Percentiles rank a stretch among this genome's conserved stretches.
These are phyloP conservation scores for Bipolaris oryzae DNA, from an alignment of 2,329 filamentous ascomycete genomes.

Conservation along the genomic window DNA sequence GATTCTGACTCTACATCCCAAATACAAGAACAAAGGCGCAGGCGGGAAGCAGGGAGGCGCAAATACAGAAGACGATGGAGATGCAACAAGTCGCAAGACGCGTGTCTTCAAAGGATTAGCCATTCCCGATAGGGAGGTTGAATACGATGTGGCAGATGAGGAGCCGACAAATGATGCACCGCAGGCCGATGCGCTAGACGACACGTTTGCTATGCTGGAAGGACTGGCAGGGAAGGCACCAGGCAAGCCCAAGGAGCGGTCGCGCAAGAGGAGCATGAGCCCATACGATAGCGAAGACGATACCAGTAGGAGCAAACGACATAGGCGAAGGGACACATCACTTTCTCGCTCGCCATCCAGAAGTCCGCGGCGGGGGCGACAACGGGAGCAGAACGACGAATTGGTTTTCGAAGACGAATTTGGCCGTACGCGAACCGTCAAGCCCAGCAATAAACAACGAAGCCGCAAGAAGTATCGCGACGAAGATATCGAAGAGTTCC, in stretches of 20 bases:
- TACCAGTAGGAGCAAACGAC: constrained; percentile 52
- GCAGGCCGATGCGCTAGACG: constrained; percentile 76
- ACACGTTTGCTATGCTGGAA: constrained; percentile 91
- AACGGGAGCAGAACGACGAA: constrained; percentile 55
- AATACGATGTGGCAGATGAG: constrained; percentile 58
- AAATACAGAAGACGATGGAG: constrained; percentile 57
- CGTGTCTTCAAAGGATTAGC: constrained; percentile 90
- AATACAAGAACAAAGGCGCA: constrained; percentile 67
- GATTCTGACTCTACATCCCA: constrained; percentile 87
- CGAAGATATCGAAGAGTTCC: constrained; percentile 64
- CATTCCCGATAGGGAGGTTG: constrained; percentile 75
- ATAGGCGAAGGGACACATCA: constrained; percentile 57
- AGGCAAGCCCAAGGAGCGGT: constrained; percentile 53
- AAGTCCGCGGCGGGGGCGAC: constrained; percentile 51
- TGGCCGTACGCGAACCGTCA: constrained; percentile 54
- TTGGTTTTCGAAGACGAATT: constrained; percentile 66
- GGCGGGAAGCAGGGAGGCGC: constrained; percentile 47
- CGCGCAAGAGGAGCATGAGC: constrained; percentile 65
- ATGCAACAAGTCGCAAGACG: constrained; percentile 71
- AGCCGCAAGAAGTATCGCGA: constrained; percentile 43
- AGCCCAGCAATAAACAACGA: constrained; percentile 52
- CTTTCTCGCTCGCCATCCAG: constrained; percentile 60
- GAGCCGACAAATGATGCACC: constrained; percentile 46
- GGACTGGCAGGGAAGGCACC: constrained; percentile 66
- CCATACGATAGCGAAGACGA: constrained; percentile 56